A percentile compares a stretch with the other conserved stretches of the same genome.
Evolutionary conservation across 768 basidiomycete species (phyloP).

Genomic region (Macrolepiota albuminosa): DNA sequence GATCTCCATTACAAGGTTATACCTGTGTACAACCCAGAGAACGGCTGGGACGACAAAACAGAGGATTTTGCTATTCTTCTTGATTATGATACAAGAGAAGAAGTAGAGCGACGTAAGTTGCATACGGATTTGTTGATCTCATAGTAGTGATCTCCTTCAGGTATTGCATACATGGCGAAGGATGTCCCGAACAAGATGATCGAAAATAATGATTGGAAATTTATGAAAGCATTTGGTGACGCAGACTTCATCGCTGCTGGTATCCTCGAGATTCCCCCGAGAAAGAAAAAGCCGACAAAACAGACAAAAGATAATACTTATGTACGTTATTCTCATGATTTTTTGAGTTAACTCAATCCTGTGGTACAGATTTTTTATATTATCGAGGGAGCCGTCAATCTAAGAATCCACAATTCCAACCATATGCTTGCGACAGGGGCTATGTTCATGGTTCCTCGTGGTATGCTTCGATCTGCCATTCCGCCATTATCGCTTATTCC

Average conservation of each 20-base stretch:
- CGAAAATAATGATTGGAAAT: conserved; percentile 48
- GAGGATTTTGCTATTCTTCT: conserved; percentile 59
- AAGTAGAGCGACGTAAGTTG: conserved; percentile 67
- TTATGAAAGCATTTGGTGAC: conserved; percentile 92
- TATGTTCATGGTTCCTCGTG: conserved; percentile 41
- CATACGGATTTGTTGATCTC: background rate
- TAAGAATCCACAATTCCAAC: conserved; percentile 75
- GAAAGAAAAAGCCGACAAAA: conserved; percentile 79
- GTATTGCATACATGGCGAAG: conserved; percentile 19
- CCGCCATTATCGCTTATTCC: background rate
- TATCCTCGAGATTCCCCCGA: conserved; percentile 75
- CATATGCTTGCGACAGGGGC: conserved; percentile 70
- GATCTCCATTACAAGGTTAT: conserved; percentile 25
- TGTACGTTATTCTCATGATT: conserved; percentile 2
- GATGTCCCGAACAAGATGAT: conserved; percentile 3
- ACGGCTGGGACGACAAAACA: conserved; percentile 87
- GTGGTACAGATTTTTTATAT: conserved; percentile 50
- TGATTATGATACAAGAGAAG: conserved; percentile 56
- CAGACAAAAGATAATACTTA: conserved; percentile 89
- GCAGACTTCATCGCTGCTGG: conserved; percentile 91
- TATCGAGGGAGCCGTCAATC: conserved; percentile 82
- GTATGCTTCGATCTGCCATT: background rate
- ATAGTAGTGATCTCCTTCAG: background rate
- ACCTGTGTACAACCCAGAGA: conserved; percentile 46
- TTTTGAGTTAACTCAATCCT: background rate